Base-by-base conservation (phyloP, 1,284 basidiomycete species). In the Ustilago trichophora region DNA sequence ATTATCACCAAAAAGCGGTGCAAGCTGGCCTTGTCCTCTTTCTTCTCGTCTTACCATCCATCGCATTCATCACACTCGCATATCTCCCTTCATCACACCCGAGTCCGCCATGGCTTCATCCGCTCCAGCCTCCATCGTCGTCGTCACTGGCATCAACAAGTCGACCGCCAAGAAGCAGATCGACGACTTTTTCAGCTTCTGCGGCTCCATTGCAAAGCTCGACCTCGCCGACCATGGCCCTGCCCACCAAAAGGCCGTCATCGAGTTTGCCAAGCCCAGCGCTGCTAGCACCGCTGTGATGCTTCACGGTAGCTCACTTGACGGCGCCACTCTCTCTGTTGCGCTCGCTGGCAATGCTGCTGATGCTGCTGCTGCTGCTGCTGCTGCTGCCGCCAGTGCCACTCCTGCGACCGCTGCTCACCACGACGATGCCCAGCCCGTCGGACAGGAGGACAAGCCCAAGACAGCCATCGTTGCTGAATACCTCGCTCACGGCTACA, bases 161-260 rank as follows among this genome's bases (percentile, higher is more conserved):
- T 35, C 57, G 11, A 76, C 72, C 3, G 62, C 73, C 43, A 60
- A 68, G 45, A 63, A 73, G 53, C 55, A 66, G 31, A 49, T 76
- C 42, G 50, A 71, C n/a, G 74, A 77, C 54, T 77, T 75, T 36
- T 77, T 77, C 64, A 67, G 65, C 64, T 76, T 76, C 60, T 76
- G 73, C 45, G 73, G 73, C 34, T 63, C 71, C 47, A 68, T 71
- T 48, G 44, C 50, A 24, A 52, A 57, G 35, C 65, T 73, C 45
- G 42, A 60, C 15, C 55, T 72, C 12, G 49, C 53, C 36, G 54
- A 63, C 32, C 64, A 66, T 51, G 62, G 57, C 21, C 45, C 42
- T 6, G 42, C 21, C 12, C 50, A 44, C 22, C 72, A 72, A 31
- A 57, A 52, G 46, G 66, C 67, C 3, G 51, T 56, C 42, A 62